Percentiles rank a stretch among this genome's conserved stretches.
These are phyloP conservation scores for Blastocystis sp. DNA, from an alignment of 352 stramenopile species.

Conservation along the genomic window DNA sequence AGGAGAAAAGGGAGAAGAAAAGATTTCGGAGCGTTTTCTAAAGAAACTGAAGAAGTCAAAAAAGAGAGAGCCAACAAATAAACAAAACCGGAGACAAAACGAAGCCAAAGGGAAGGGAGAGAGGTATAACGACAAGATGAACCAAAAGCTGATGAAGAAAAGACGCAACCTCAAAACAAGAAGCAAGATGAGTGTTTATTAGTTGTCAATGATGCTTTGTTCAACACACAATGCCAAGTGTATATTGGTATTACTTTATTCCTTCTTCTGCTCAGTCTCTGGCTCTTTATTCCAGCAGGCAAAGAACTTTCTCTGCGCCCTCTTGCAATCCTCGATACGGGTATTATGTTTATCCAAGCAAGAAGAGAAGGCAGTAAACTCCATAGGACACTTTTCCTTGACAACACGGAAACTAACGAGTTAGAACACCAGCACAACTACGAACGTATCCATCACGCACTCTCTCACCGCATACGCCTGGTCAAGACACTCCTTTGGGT, in stretches of 20 bases:
- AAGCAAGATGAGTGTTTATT: slow-evolving; percentile 20
- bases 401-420: neutral
- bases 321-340: slow-evolving; percentile 52
- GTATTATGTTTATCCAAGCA: slow-evolving; percentile 48
- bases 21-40: slow-evolving; percentile 36
- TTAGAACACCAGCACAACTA: neutral
- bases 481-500: slow-evolving; percentile 45
- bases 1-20: neutral
- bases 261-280: slow-evolving; percentile 28
- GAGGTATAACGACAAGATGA: slow-evolving; percentile 10
- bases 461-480: slow-evolving; percentile 37
- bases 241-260: slow-evolving; percentile 41
- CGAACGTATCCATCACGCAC: slow-evolving; percentile 57
- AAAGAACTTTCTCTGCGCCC: slow-evolving; percentile 40
- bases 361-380: slow-evolving; percentile 21
- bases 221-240: neutral
- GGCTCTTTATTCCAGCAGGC: slow-evolving; percentile 36
- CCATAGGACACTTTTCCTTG: slow-evolving; percentile 43
- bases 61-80: neutral
- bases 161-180: neutral
- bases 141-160: slow-evolving; percentile 48
- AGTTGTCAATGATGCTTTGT: neutral
- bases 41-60: slow-evolving; percentile 52
- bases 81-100: slow-evolving; percentile 1
- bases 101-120: neutral